A percentile compares a stretch with the other conserved stretches of the same genome.
phyloP scores from a whole-genome alignment of 2,329 filamentous ascomycete species.

The Endocalyx cinctus region DNA sequence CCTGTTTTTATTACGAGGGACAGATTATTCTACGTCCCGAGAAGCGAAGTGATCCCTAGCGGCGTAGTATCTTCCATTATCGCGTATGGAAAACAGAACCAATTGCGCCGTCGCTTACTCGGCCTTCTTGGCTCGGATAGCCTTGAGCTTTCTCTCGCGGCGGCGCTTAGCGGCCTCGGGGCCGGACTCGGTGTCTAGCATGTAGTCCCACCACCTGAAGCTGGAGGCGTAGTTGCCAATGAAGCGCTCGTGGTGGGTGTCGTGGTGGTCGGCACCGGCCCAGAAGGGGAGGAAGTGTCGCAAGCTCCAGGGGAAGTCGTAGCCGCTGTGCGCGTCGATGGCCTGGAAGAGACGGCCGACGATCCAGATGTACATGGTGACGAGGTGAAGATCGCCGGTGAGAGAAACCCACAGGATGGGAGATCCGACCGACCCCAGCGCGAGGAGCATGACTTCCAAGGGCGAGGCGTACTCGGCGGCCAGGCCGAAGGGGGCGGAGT shows the following conservation, averaged over 20 bases:
- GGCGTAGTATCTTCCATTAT: no score
- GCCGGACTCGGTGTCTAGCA: conserved; percentile 88
- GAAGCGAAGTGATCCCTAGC: no score
- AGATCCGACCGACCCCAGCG: conserved; percentile 75
- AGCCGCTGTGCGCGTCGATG: conserved; percentile 95
- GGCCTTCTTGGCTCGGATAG: conserved; percentile 63
- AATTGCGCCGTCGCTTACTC: conserved; percentile 48
- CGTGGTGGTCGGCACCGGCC: conserved; percentile 95
- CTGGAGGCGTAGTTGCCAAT: conserved; percentile 97
- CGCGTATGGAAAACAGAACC: no score
- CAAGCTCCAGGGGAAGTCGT: conserved; percentile 97
- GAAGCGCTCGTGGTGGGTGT: conserved; percentile 96
- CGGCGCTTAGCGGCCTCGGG: conserved; percentile 80
- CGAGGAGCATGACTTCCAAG: conserved; percentile 93
- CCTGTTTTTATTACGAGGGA: no score
- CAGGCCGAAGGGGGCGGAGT: conserved; percentile 93
- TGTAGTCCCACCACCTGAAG: conserved; percentile 98
- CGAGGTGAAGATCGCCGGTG: conserved; percentile 83
- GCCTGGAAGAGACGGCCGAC: conserved; percentile 90
- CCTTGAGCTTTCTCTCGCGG: conserved; percentile 68
- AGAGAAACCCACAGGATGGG: conserved; percentile 81
- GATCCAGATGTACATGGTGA: conserved; percentile 99
- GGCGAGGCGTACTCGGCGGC: conserved; percentile 97
- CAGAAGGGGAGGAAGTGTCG: conserved; percentile 96
- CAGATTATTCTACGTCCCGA: no score